A percentile compares a stretch with the other conserved stretches of the same genome.
Evolutionary conservation across 169 alveolate genomes (phyloP).

Genomic region (Plasmodium gallinaceum): DNA sequence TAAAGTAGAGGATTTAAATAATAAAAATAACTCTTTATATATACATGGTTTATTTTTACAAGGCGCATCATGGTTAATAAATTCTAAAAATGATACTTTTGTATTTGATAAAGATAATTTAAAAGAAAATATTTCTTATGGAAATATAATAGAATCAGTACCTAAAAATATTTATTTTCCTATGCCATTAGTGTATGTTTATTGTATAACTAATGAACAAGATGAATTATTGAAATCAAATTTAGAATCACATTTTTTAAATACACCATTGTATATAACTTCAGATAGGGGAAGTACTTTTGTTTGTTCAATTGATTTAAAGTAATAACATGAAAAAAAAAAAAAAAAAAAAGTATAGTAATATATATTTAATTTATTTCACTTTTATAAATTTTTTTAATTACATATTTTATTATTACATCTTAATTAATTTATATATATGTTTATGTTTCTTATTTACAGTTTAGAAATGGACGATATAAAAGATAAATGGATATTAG

Average conservation of each 20-base stretch:
- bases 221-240: constrained; percentile 21
- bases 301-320: constrained; percentile 63
- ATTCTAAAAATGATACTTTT: constrained; percentile 60
- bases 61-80: constrained; percentile 70
- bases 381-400: background rate
- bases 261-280: constrained; percentile 55
- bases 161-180: constrained; percentile 55
- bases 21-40: constrained; percentile 62
- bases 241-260: constrained; percentile 23
- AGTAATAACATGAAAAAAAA: constrained; percentile 18
- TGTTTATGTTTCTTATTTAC: background rate
- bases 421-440: background rate
- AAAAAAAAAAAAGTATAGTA: background rate
- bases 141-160: constrained; percentile 57
- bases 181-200: constrained; percentile 66
- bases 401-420: too few species aligned
- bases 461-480: constrained; percentile 83
- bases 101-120: constrained; percentile 36
- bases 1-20: constrained; percentile 58
- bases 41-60: constrained; percentile 69
- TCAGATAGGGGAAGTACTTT: constrained; percentile 68
- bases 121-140: constrained; percentile 47
- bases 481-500: constrained; percentile 92
- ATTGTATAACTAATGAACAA: constrained; percentile 59
- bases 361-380: too few species aligned